A percentile compares a stretch with the other conserved stretches of the same genome.
Evolutionary conservation across 139 green algal genomes (phyloP).

Genomic region (Spirogloea muscicola): DNA sequence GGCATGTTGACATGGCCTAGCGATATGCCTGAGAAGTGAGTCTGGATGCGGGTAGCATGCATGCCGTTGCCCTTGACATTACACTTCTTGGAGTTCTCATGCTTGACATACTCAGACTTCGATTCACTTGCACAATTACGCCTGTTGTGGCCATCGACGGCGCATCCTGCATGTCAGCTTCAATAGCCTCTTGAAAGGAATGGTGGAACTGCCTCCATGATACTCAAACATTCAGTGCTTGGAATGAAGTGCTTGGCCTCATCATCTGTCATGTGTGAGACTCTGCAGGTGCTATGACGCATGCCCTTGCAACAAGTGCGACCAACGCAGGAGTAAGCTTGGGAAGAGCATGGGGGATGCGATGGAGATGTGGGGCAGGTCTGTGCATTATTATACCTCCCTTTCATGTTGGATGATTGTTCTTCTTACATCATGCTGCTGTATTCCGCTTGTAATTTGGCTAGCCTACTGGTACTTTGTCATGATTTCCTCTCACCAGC

Average conservation of each 20-base stretch:
- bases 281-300: constrained; percentile 10
- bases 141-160: neutral
- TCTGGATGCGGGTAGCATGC: too few relatives aligned
- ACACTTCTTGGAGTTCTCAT: neutral
- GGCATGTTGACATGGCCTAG: neutral
- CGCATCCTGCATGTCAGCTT: neutral
- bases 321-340: constrained; percentile 2
- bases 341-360: too few relatives aligned
- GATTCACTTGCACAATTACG: too few relatives aligned
- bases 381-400: too few relatives aligned
- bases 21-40: neutral
- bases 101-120: neutral
- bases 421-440: too few relatives aligned
- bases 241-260: too few relatives aligned
- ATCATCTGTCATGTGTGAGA: neutral
- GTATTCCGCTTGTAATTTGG: too few relatives aligned
- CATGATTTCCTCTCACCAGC: too few relatives aligned
- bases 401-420: too few relatives aligned
- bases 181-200: neutral
- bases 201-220: neutral
- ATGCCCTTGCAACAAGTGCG: constrained; percentile 22
- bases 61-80: neutral
- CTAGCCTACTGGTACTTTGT: too few relatives aligned
- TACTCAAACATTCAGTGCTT: neutral
- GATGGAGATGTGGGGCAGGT: too few relatives aligned